phyloP scores from a whole-genome alignment of 129 eudicot species.

The Artemisia argyi region DNA sequence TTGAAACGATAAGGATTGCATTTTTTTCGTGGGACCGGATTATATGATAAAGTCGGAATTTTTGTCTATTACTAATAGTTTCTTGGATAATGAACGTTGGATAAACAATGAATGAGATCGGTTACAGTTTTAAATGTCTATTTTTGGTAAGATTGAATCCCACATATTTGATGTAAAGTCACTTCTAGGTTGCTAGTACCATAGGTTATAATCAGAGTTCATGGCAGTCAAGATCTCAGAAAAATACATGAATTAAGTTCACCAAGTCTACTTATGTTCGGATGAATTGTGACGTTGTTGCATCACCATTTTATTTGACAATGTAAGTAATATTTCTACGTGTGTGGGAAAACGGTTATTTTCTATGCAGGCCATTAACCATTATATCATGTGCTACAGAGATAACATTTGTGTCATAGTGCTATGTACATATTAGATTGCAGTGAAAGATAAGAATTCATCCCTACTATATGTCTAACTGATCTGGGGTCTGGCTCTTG shows the following conservation, averaged over 20 bases:
- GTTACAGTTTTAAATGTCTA: neutral
- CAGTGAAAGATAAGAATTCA: too few relatives aligned
- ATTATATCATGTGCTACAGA: neutral
- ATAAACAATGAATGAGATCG: slow-evolving; percentile 1
- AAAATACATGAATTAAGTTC: too few relatives aligned
- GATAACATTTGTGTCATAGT: neutral
- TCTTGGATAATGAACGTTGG: too few relatives aligned
- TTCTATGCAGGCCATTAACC: neutral
- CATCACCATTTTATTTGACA: too few relatives aligned
- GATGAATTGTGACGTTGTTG: too few relatives aligned
- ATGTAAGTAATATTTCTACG: too few relatives aligned
- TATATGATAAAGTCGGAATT: neutral
- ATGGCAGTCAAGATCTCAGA: too few relatives aligned
- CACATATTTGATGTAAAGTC: too few relatives aligned
- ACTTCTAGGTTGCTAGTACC: too few relatives aligned
- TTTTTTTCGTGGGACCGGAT: neutral
- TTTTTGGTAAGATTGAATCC: neutral
- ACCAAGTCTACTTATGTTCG: too few relatives aligned
- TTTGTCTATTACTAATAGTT: slow-evolving; percentile 13
- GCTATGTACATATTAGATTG: neutral
- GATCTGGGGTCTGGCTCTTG: neutral
- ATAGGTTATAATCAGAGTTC: too few relatives aligned
- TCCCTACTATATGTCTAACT: too few relatives aligned
- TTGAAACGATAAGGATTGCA: neutral
- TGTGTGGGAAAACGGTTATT: neutral